phyloP scores from a whole-genome alignment of 169 alveolate species.

The Cryptosporidium sp. region DNA sequence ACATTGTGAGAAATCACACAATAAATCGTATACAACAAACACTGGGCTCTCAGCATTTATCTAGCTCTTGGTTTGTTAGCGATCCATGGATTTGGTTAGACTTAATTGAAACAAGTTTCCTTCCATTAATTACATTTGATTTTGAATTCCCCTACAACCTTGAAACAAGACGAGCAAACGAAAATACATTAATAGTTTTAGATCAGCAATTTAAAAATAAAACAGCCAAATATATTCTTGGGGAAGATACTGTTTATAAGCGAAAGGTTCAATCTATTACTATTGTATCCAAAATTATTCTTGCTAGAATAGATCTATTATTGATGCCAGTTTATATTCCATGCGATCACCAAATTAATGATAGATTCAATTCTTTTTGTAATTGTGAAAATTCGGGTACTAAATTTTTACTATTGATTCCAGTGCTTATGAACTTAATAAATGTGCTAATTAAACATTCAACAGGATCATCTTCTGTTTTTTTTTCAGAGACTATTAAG shows the following conservation, averaged over 20 bases:
- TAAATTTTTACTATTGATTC: slow-evolving; percentile 33
- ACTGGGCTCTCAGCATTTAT: slow-evolving; percentile 44
- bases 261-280: slow-evolving; percentile 63
- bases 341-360: background rate
- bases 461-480: slow-evolving; percentile 38
- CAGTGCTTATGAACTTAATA: slow-evolving; percentile 31
- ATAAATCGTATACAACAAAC: slow-evolving; percentile 71
- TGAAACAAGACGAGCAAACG: background rate
- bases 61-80: slow-evolving; percentile 57
- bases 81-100: slow-evolving; percentile 62
- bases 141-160: slow-evolving; percentile 42
- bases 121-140: slow-evolving; percentile 61
- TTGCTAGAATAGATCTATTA: slow-evolving; percentile 59
- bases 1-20: slow-evolving; percentile 56
- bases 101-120: slow-evolving; percentile 36
- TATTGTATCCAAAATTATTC: slow-evolving; percentile 56
- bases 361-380: background rate
- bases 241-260: slow-evolving; percentile 52
- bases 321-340: slow-evolving; percentile 38
- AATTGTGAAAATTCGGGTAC: slow-evolving; percentile 5
- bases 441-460: slow-evolving; percentile 27
- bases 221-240: slow-evolving; percentile 61
- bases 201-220: slow-evolving; percentile 37
- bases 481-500: slow-evolving; percentile 58
- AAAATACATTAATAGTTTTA: slow-evolving; percentile 15